A percentile compares a stretch with the other conserved stretches of the same genome.
These are phyloP conservation scores for Lactifluus hygrophoroides DNA, from an alignment of 768 basidiomycete genomes.

Conservation along the genomic window DNA sequence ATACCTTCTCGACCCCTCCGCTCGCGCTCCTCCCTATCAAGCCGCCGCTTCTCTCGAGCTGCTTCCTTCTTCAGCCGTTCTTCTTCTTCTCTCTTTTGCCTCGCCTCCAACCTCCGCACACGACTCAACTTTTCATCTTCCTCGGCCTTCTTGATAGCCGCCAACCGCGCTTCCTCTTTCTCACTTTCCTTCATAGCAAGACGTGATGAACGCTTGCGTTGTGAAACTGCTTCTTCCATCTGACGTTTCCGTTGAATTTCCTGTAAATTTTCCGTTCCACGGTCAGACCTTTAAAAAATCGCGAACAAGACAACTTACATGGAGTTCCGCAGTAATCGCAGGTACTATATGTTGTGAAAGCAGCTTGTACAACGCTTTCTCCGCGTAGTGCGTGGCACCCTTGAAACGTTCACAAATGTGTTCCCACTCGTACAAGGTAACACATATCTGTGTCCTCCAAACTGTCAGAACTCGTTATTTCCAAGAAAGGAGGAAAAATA, in stretches of 20 bases:
- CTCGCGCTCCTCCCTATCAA: conserved; percentile 28
- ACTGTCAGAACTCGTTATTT: background rate
- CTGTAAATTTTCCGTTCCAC: conserved; percentile 28
- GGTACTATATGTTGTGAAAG: conserved; percentile 64
- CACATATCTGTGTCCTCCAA: conserved; percentile 59
- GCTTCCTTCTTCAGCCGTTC: conserved; percentile 41
- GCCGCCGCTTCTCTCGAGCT: conserved; percentile 45
- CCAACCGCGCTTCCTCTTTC: conserved; percentile 59
- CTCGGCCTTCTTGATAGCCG: conserved; percentile 52
- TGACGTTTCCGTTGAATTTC: conserved; percentile 53
- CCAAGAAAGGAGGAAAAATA: background rate
- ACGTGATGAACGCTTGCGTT: conserved; percentile 87
- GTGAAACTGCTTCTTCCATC: conserved; percentile 66
- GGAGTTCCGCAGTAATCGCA: conserved; percentile 54
- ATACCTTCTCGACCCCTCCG: background rate
- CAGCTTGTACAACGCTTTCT: conserved; percentile 68
- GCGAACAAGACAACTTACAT: conserved; percentile 34
- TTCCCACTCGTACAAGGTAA: conserved; percentile 81
- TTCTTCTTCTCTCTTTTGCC: conserved; percentile 32
- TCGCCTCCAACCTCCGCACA: conserved; percentile 39
- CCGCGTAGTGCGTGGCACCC: conserved; percentile 67
- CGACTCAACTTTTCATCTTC: conserved; percentile 62
- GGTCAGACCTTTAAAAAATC: background rate
- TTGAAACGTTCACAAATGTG: conserved; percentile 66
- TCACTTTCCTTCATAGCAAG: conserved; percentile 76